These are phyloP conservation scores for Anthracocystis panici-leucophaei DNA, from an alignment of 1,284 basidiomycete genomes.

Conservation along the genomic window DNA sequence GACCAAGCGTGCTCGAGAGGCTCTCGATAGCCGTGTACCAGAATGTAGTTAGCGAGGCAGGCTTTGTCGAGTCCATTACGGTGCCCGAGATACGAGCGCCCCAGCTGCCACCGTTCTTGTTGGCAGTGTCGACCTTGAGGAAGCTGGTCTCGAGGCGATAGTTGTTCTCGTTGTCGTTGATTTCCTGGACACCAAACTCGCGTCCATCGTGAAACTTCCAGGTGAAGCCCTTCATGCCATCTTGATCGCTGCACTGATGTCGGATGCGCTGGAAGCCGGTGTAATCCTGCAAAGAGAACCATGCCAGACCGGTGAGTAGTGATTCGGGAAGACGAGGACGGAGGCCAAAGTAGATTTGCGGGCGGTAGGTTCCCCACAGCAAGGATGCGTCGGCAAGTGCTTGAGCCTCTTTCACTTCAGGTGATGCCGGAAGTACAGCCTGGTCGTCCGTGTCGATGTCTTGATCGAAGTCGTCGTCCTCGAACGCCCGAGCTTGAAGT, in stretches of 20 bases:
- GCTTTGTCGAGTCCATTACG: constrained; percentile 75
- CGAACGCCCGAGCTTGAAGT: constrained; percentile 9
- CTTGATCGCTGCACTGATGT: constrained; percentile 89
- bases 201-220: constrained; percentile 89
- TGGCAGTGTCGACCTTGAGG: constrained; percentile 76
- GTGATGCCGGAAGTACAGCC: constrained; percentile 2
- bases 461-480: constrained; percentile 25
- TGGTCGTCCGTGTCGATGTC: constrained; percentile 5
- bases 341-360: constrained; percentile 92
- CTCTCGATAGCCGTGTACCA: constrained; percentile 90
- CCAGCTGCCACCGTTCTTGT: constrained; percentile 77
- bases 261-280: constrained; percentile 73
- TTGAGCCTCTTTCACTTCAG: constrained; percentile 29
- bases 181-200: constrained; percentile 83
- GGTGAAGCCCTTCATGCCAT: constrained; percentile 82
- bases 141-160: constrained; percentile 86
- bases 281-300: constrained; percentile 71
- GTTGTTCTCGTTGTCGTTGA: constrained; percentile 85
- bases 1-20: constrained; percentile 76
- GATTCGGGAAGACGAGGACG: constrained; percentile 85
- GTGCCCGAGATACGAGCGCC: constrained; percentile 86
- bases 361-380: constrained; percentile 91
- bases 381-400: constrained; percentile 71
- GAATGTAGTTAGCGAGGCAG: constrained; percentile 79
- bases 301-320: constrained; percentile 89